Base-by-base conservation (phyloP, 352 stramenopile species). In the Elongisporangium anandrum region DNA sequence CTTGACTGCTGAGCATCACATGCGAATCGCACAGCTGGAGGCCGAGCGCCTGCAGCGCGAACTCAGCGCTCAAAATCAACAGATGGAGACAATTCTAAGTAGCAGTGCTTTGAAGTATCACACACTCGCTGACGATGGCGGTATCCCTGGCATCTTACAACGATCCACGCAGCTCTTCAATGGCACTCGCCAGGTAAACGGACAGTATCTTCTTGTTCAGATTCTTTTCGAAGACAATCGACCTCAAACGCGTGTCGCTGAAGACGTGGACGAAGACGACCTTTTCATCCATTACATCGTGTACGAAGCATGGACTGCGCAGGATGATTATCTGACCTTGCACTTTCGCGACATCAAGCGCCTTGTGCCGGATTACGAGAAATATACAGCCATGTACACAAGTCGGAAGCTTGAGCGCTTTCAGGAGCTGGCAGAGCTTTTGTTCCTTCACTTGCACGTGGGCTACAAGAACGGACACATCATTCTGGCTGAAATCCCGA, bases 381-480 rank as follows among this genome's bases (percentile, higher is more conserved):
- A 77, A 16, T 83, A 72, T 50, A 41, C 81, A 4, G 65, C 72
- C 16, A 22, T 12, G 4, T 66, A 68, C 47, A 29, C 50, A 2
- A 61, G 76, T 19, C 59, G 67, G 3, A 70, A 68, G 24, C 65
- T 66, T 5, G 64, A 87, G 50, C 60, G 75, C 10, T 60, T 77
- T 17, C 50, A 75, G 41, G 75, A 71, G 19, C 38, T 92, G 15
- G 75, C 73, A 0, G 77, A 87, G 19, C 29, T 79, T 10, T 59
- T 92, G 8, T 55, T 86, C 16, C n/a, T 21, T 1, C 62, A 81
- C 15, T 51, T 84, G 16, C 74, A 80, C 10, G 73, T 80, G 1
- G 80, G 83, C 16, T 90, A 84, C 63, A 92, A 90, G 65, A 81
- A 86, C 26, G 80, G 80, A 2, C 79, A 86, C 22, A 63, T 92